These are phyloP conservation scores for Scenedesmus sp. DNA, from an alignment of 163 green algal species.

Conservation along the genomic window DNA sequence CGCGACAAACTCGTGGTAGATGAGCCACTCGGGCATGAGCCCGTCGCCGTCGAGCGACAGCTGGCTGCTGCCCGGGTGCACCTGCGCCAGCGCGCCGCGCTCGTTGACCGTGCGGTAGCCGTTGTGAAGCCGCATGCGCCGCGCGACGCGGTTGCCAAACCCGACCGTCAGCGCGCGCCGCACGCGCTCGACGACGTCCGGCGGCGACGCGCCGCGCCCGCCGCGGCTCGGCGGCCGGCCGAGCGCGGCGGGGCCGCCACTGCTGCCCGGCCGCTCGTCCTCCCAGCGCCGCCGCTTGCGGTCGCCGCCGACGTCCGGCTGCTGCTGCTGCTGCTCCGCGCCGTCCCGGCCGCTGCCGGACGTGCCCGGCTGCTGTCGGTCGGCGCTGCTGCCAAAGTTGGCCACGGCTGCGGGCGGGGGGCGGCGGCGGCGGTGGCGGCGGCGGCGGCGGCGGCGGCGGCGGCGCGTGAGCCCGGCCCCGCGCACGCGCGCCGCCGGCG, in stretches of 20 bases:
- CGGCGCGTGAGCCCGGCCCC: too few species aligned
- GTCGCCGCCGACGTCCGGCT: not conserved
- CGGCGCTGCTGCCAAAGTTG: not conserved
- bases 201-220: not conserved
- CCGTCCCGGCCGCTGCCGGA: slow-evolving; percentile 8
- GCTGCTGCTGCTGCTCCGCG: slow-evolving; percentile 12
- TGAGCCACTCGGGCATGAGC: slow-evolving; percentile 88
- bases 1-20: slow-evolving; percentile 94
- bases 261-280: slow-evolving; percentile 10
- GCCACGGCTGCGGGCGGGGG: slow-evolving; percentile 27
- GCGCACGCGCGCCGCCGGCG: too few species aligned
- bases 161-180: slow-evolving; percentile 76
- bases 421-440: too few species aligned
- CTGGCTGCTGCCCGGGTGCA: slow-evolving; percentile 75
- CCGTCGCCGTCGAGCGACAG: slow-evolving; percentile 84
- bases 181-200: slow-evolving; percentile 42
- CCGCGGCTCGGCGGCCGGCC: slow-evolving; percentile 20
- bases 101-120: slow-evolving; percentile 87
- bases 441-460: too few species aligned
- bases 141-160: slow-evolving; percentile 86
- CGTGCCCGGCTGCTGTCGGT: not conserved
- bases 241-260: not conserved
- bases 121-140: slow-evolving; percentile 87
- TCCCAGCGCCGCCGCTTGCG: slow-evolving; percentile 16
- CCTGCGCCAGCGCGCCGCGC: slow-evolving; percentile 66